These are phyloP conservation scores for Fusarium nodosum DNA, from an alignment of 2,329 filamentous ascomycete genomes.

Conservation along the genomic window DNA sequence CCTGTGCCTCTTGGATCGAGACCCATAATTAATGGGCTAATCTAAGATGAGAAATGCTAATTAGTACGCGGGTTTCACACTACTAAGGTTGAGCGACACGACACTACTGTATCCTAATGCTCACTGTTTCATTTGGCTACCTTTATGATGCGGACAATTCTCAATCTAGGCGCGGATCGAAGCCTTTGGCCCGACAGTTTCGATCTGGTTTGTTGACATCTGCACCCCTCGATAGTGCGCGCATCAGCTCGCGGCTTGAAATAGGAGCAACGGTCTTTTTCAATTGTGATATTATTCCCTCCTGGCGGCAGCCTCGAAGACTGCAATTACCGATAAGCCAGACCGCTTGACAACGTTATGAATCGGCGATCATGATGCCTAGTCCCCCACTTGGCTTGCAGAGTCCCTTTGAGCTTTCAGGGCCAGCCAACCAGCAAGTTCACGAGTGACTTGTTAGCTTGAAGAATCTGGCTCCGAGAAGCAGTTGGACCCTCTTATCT, in stretches of 20 bases:
- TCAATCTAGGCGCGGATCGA: slow-evolving; percentile 25
- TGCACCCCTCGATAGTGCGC: neutral
- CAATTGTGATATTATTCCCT: slow-evolving; percentile 5
- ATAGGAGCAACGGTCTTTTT: slow-evolving; percentile 5
- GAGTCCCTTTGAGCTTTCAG: slow-evolving; percentile 7
- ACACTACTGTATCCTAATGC: slow-evolving; percentile 5
- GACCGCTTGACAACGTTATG: slow-evolving; percentile 37
- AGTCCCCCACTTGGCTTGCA: slow-evolving; percentile 13
- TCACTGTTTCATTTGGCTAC: neutral
- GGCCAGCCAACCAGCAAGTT: slow-evolving; percentile 11
- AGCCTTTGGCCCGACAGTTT: neutral
- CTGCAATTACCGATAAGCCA: slow-evolving; percentile 27
- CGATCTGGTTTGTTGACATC: neutral
- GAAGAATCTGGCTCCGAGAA: slow-evolving; percentile 13
- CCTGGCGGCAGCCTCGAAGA: neutral
- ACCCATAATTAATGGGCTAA: slow-evolving; percentile 12
- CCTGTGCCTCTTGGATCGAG: slow-evolving; percentile 3
- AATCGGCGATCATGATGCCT: slow-evolving; percentile 45
- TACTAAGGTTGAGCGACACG: slow-evolving; percentile 10
- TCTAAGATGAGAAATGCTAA: slow-evolving; percentile 6
- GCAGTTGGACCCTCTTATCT: slow-evolving; percentile 32
- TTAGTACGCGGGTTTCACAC: neutral
- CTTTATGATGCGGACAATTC: slow-evolving; percentile 20
- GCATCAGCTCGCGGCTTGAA: slow-evolving; percentile 8
- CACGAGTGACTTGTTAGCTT: slow-evolving; percentile 26